Base-by-base conservation (phyloP, 179 eudicot genomes). In the Drosera spatulata region DNA sequence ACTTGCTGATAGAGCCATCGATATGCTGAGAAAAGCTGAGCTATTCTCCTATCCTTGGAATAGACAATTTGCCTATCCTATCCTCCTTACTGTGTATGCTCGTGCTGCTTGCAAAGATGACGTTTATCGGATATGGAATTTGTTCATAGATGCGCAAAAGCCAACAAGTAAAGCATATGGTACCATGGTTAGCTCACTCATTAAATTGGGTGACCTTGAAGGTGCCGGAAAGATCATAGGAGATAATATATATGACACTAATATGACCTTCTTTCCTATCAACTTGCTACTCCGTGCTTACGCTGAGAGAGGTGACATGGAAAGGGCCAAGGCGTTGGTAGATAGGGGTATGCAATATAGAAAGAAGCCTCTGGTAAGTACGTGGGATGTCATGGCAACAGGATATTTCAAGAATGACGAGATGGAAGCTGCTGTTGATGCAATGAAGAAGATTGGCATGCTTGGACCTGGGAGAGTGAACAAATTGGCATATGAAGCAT, bases 121-220 rank as follows among this genome's bases (percentile, higher is more conserved):
- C 12, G 68, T 74, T 43, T 55, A 65, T 61, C 66, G 78, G 47
- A n/a, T 62, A 42, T 74, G 74, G 78, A 14, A 65, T 41, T 37
- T 60, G 53, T 69, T 63, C 65, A 65, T 65, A 57, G 4, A n/a
- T 2, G 3, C 2, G 33, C 10, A 50, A 41, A 66, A 50, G 54
- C n/a, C 50, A 9, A 15, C 14, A 41, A 71, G 67, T 53, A 57
- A 6, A 41, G 60, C 62, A 58, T 75, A 75, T 48, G 46, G 63
- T 6, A 55, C 15, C 46, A 49, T 75, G 61, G 10, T 75, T 50
- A n/a, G 39, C 43, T 59, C 72, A 7, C 39, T 75, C 42, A 41
- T 75, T 47, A 66, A 62, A 58, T 56, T 75, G 2, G 55, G 66
- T 52, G 72, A 71, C 46, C 4, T 61, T 4, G 72, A 63, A 61